Conservation (phyloP, 345 rosid species). For the Corchorus olitorius region DNA sequence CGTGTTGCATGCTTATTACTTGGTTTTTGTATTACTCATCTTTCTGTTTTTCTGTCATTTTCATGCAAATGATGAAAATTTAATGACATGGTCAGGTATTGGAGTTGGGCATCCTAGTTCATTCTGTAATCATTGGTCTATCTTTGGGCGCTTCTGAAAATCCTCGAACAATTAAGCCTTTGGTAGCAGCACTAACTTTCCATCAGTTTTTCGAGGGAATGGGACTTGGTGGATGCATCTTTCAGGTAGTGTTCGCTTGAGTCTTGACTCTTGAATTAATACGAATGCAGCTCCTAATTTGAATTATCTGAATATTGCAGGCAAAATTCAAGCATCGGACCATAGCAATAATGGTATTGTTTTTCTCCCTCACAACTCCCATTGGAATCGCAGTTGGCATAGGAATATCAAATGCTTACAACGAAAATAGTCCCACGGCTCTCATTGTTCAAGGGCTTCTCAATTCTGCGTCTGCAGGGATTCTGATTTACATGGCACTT, state of each 20-base stretch:
- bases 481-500: conserved; percentile 7
- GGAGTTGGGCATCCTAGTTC: conserved; percentile 69
- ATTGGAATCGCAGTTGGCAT: conserved; percentile 58
- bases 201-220: conserved; percentile 77
- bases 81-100: conserved; percentile 32
- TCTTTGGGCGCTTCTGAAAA: conserved; percentile 59
- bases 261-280: background rate
- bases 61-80: background rate
- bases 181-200: conserved; percentile 59
- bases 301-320: conserved; percentile 16
- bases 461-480: conserved; percentile 11
- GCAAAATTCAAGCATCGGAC: conserved; percentile 38
- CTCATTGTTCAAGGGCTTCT: conserved; percentile 21
- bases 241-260: conserved; percentile 33
- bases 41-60: background rate
- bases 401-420: conserved; percentile 41
- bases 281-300: background rate
- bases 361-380: conserved; percentile 63
- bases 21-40: no score
- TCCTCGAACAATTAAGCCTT: conserved; percentile 46
- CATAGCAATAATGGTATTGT: conserved; percentile 42
- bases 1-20: background rate
- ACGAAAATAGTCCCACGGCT: conserved; percentile 53
- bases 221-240: conserved; percentile 70
- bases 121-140: conserved; percentile 63